Evolutionary conservation across 2,329 filamentous ascomycete genomes (phyloP).

Genomic region (Elsinoe perseae): DNA sequence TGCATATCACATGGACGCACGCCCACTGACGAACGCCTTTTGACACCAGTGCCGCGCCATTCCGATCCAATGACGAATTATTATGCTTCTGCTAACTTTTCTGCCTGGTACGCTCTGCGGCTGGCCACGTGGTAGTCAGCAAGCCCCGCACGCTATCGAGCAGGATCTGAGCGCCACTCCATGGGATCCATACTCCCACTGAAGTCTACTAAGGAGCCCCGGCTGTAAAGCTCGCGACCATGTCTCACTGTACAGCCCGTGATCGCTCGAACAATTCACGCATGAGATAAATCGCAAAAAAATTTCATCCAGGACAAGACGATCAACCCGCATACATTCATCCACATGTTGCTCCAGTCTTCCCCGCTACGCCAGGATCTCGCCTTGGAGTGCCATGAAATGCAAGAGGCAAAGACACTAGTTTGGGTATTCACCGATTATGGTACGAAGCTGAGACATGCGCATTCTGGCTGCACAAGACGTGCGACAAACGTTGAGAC

Average conservation of each 20-base stretch:
- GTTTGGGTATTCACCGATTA: not conserved
- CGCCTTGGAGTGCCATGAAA: not conserved
- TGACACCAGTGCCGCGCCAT: slow-evolving; percentile 8
- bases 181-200: not conserved
- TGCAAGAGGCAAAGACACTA: not conserved
- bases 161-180: not conserved
- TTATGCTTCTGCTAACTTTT: not conserved
- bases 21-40: not conserved
- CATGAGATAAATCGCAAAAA: not conserved
- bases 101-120: not conserved
- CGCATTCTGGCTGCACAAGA: not conserved
- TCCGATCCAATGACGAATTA: not conserved
- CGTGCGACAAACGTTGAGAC: slow-evolving; percentile 1
- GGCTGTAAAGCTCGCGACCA: not conserved
- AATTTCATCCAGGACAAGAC: not conserved
- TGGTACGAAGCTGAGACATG: not conserved
- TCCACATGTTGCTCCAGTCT: not conserved
- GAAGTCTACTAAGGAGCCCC: not conserved
- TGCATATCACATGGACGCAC: not conserved
- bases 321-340: not conserved
- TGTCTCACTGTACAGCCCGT: not conserved
- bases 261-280: not conserved
- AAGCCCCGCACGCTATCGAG: slow-evolving; percentile 5
- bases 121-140: slow-evolving; percentile 2
- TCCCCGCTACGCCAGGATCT: not conserved